Base-by-base conservation (phyloP, 768 basidiomycete genomes). In the Podaxis sp. region DNA sequence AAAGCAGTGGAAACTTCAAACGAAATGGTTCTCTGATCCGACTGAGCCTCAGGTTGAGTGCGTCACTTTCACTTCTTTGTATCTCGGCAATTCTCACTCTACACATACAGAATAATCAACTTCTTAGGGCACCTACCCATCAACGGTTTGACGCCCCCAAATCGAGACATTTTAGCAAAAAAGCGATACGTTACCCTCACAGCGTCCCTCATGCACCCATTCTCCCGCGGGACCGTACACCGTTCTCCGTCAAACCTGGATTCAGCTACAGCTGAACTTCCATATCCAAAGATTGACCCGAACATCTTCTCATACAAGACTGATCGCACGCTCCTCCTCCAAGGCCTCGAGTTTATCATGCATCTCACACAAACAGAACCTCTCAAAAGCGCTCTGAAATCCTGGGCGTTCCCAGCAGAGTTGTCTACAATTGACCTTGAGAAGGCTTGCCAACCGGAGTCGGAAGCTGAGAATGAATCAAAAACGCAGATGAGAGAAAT, bases 221-320 rank as follows among this genome's bases (percentile, higher is more conserved):
- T 75, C 68, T 76, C 77, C 38, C 72, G 78, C 28, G 81, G 81
- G 7, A 72, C 68, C 19, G 71, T 83, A 53, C 69, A 70, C 42
- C 64, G 64, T 42, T 19, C 24, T 22, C 49, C 59, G n/a, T 15
- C 22, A 15, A 26, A 15, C 13, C 46, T 19, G 9, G 26, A 15
- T 4, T 56, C 57, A 22, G 44, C 59, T 24, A 28, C 60, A 28
- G 17, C 52, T 13, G 39, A 53, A 6, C 19, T 26, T 6, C 44
- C 15, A 5, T 3, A 52, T 22, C 61, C 53, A 13, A 48, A 17
- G 15, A 62, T 62, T n/a, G 52, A 68, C 48, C 63, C 63, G 6
- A 52, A 62, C 42, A 40, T 56, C 26, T 55, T 60, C 7, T 62
- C 61, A 17, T 53, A 62, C 22, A 65, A 68, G 12, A 44, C 38